Percentiles rank a stretch among this genome's conserved stretches.
phyloP scores from a whole-genome alignment of 352 stramenopile species.

The Pythium insidiosum region DNA sequence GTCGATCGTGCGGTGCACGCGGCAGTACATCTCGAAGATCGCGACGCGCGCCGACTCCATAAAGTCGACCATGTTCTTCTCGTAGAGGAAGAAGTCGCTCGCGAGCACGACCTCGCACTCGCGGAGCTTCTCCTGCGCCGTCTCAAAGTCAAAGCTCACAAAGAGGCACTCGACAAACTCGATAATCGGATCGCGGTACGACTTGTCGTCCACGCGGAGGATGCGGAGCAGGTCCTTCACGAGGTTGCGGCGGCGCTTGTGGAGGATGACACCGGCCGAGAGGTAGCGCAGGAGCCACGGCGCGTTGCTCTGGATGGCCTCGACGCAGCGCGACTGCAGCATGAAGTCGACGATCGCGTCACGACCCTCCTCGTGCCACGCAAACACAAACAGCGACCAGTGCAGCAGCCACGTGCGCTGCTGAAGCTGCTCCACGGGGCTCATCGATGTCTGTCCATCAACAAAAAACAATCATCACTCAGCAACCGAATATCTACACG shows the following conservation, averaged over 20 bases:
- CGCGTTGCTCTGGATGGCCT: conserved; percentile 98
- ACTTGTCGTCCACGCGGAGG: conserved; percentile 86
- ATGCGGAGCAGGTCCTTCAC: conserved; percentile 96
- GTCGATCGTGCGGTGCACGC: conserved; percentile 99
- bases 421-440: conserved; percentile 91
- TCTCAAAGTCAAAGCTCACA: conserved; percentile 99
- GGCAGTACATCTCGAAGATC: conserved; percentile 99
- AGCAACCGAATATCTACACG: too few species aligned
- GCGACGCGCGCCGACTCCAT: conserved; percentile 97
- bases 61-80: conserved; percentile 95
- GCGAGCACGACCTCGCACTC: conserved; percentile 94
- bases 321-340: conserved; percentile 86
- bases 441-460: conserved; percentile 43
- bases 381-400: conserved; percentile 97
- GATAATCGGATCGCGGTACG: conserved; percentile 75
- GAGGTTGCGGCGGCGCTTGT: conserved; percentile 91
- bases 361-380: conserved; percentile 89
- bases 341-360: conserved; percentile 98
- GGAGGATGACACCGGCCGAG: conserved; percentile 95
- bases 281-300: conserved; percentile 97
- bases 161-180: conserved; percentile 98
- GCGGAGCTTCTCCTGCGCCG: conserved; percentile 89
- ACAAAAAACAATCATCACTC: too few species aligned
- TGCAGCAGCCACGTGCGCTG: conserved; percentile 98
- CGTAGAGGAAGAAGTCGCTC: conserved; percentile 97